Evolutionary conservation across 2,329 filamentous ascomycete genomes (phyloP).

Genomic region (Harringtonia aguacate): DNA sequence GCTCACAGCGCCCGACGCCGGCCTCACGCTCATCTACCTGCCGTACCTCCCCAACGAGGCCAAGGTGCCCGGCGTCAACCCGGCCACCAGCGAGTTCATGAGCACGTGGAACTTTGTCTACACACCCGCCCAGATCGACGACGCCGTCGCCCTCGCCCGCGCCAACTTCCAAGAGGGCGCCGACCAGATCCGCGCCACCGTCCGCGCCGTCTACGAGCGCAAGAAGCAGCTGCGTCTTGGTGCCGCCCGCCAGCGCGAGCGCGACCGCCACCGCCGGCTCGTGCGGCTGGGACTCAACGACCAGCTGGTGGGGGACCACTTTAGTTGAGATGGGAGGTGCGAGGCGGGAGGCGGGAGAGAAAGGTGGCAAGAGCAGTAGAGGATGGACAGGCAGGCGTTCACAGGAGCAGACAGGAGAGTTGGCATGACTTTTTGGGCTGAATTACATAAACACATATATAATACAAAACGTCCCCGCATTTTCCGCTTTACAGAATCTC

Average conservation of each 20-base stretch:
- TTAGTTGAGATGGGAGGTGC: no score
- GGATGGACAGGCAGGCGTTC: no score
- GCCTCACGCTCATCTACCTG: constrained; percentile 83
- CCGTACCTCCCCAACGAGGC: constrained; percentile 71
- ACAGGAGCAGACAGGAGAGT: no score
- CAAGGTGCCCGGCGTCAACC: constrained; percentile 71
- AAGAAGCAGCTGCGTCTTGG: constrained; percentile 63
- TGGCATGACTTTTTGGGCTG: not conserved
- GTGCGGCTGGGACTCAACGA: constrained; percentile 40
- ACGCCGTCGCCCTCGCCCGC: constrained; percentile 67
- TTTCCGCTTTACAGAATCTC: constrained; percentile 45
- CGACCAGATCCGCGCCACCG: constrained; percentile 65
- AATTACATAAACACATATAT: constrained; percentile 5
- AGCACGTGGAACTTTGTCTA: constrained; percentile 99
- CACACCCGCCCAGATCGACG: constrained; percentile 79
- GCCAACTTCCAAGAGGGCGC: constrained; percentile 81
- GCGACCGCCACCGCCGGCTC: constrained; percentile 32
- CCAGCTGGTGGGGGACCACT: constrained; percentile 55
- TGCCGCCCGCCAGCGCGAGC: constrained; percentile 19
- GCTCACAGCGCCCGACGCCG: constrained; percentile 66
- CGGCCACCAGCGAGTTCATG: constrained; percentile 73
- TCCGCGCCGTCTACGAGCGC: constrained; percentile 84
- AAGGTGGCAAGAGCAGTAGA: no score
- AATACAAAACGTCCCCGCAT: not conserved
- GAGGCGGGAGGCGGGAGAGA: not conserved